Conservation (phyloP, 345 rosid species). For the Turritis glabra region DNA sequence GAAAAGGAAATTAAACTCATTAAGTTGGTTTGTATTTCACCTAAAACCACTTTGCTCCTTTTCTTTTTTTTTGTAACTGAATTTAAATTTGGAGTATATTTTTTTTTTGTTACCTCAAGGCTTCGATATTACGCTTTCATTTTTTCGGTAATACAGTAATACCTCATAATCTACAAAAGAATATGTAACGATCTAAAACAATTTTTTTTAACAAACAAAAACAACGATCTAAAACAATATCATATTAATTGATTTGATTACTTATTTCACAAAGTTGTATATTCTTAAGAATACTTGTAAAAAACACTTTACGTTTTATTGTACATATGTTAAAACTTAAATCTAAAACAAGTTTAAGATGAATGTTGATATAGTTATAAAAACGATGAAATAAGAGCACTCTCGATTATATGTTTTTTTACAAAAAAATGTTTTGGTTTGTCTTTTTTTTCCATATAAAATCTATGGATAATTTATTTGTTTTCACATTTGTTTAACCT, state of each 20-base stretch:
- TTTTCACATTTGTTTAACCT: not conserved
- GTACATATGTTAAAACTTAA: not conserved
- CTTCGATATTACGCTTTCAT: conserved; percentile 14
- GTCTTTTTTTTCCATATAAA: not conserved
- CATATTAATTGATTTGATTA: not conserved
- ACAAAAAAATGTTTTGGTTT: no score
- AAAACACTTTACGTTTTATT: not conserved
- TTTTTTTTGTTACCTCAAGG: not conserved
- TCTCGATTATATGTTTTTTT: not conserved
- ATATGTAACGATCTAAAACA: not conserved
- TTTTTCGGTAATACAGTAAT: not conserved
- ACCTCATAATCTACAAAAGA: not conserved
- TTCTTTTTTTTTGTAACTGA: conserved; percentile 14
- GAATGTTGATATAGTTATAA: not conserved
- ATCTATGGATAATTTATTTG: not conserved
- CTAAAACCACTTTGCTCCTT: conserved; percentile 30
- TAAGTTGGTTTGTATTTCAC: conserved; percentile 40
- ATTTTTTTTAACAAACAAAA: not conserved
- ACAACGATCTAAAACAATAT: not conserved
- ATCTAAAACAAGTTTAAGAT: not conserved
- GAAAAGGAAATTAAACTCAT: conserved; percentile 11
- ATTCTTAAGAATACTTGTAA: not conserved
- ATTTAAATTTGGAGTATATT: conserved; percentile 29
- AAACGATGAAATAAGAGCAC: not conserved
- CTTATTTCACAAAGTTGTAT: not conserved